Conservation (phyloP, 495 filamentous ascomycete genomes). For the Daldinia concentrica region DNA sequence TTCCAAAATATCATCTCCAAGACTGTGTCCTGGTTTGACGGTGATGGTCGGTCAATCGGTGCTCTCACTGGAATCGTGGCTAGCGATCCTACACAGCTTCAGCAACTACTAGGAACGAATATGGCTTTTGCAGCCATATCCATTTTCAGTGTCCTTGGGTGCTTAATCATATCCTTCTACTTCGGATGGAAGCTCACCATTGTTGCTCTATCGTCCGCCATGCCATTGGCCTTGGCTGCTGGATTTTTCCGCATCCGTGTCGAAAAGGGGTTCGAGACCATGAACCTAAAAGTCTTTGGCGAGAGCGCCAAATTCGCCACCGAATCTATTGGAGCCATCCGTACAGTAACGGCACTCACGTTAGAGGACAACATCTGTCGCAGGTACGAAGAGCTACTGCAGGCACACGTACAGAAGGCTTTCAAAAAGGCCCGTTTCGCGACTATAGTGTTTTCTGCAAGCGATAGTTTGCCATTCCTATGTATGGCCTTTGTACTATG, state of each 20-base stretch:
- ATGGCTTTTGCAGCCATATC: constrained; percentile 62
- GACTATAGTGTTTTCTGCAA: constrained; percentile 60
- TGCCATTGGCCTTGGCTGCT: constrained; percentile 60
- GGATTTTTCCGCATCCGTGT: constrained; percentile 63
- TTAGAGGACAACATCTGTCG: constrained; percentile 61
- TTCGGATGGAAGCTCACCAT: constrained; percentile 68
- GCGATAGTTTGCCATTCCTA: constrained; percentile 61
- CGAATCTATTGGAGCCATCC: constrained; percentile 64
- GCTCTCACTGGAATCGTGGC: constrained; percentile 61
- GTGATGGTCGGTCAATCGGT: constrained; percentile 59
- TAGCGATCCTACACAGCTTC: constrained; percentile 67
- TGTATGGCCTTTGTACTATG: constrained; percentile 67
- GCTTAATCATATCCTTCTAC: constrained; percentile 60
- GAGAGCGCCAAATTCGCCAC: constrained; percentile 66
- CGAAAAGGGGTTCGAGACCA: constrained; percentile 62
- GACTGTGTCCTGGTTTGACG: constrained; percentile 67
- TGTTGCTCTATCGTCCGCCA: constrained; percentile 57
- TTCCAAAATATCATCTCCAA: constrained; percentile 66
- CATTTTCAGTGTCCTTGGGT: constrained; percentile 59
- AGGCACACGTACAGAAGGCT: constrained; percentile 60
- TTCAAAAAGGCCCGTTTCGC: constrained; percentile 62
- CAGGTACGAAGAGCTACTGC: constrained; percentile 60
- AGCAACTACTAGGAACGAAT: constrained; percentile 69
- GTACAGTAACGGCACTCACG: constrained; percentile 65
- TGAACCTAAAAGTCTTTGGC: constrained; percentile 61